Base-by-base conservation (phyloP, 306 rosid genomes). In the Gynostemma pentaphyllum region DNA sequence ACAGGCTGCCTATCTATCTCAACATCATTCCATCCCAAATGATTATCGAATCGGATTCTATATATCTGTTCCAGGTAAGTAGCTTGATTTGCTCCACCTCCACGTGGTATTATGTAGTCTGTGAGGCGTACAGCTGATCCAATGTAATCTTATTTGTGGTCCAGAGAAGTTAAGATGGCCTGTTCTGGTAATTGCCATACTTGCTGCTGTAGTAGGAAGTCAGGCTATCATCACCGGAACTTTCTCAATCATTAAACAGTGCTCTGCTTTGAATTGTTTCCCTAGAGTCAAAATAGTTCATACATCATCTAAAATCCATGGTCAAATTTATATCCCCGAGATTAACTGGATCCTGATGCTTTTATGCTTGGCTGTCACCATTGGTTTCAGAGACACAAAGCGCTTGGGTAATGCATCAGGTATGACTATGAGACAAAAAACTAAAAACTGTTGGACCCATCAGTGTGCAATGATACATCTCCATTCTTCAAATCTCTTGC, bases 151-250 rank as follows among this genome's bases (percentile, higher is more conserved):
- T 18, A 37, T 60, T 39, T 23, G 21, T 60, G 9, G 26, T 64
- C 14, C 55, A 64, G 68, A 64, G 54, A 64, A 64, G 23, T 7
- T 64, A 64, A 27, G 68, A 18, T 64, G 55, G 68, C 68, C 68
- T 64, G 44, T 64, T 64, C 68, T 64, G 19, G 68, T 45, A 46
- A 64, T 64, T 45, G 68, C 68, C 45, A 64, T 64, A 27, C 55
- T 64, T 45, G 68, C 68, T 64, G 68, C 68, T 26, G 68, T 64
- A 45, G 68, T 64, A 26, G 68, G 68, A 64, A 45, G 68, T 27
- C 68, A 64, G 46, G 68, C 68, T 56, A 64, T 64, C 28, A 64
- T 64, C 68, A 64, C 68, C 29, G 68, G 68, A 64, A 64, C 68
- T 45, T 64, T 64, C 44, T 64, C 68, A 19, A 64, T 64, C 41